Evolutionary conservation across 495 filamentous ascomycete species (phyloP).

Genomic region (Aspergillus funiculosus): DNA sequence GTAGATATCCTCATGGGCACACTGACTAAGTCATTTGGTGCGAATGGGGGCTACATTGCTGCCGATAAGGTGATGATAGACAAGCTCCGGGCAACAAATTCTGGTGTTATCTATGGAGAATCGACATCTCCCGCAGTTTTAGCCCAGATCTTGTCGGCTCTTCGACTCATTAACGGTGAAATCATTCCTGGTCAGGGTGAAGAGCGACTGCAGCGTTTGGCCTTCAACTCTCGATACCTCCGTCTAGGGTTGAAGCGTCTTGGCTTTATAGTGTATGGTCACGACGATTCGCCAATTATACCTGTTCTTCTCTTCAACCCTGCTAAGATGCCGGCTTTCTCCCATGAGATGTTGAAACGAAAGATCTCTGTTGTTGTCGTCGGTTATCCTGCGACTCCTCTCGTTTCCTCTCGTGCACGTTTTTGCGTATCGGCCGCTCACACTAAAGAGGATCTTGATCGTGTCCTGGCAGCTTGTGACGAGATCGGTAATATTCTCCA

Average conservation of each 20-base stretch:
- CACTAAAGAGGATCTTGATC: conserved; percentile 96
- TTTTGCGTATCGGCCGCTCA: conserved; percentile 96
- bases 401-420: conserved; percentile 87
- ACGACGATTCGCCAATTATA: conserved; percentile 97
- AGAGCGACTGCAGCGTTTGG: conserved; percentile 89
- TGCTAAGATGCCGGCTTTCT: conserved; percentile 96
- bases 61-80: conserved; percentile 88
- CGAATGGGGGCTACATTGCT: conserved; percentile 94
- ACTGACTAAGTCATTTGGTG: conserved; percentile 95
- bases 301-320: conserved; percentile 92
- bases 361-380: conserved; percentile 99
- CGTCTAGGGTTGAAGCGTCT: conserved; percentile 94
- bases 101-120: conserved; percentile 82
- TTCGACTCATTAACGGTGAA: conserved; percentile 85
- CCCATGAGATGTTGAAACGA: conserved; percentile 93
- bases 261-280: conserved; percentile 92
- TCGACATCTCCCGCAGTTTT: conserved; percentile 80
- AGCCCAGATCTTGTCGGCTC: conserved; percentile 76
- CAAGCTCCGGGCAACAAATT: conserved; percentile 78
- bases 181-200: conserved; percentile 86
- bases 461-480: conserved; percentile 82
- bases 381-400: conserved; percentile 94
- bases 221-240: conserved; percentile 97
- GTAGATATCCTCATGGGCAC: conserved; percentile 98
- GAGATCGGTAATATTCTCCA: conserved; percentile 89